phyloP scores from a whole-genome alignment of 2,329 filamentous ascomycete genomes.

The Ophiostoma sp. region DNA sequence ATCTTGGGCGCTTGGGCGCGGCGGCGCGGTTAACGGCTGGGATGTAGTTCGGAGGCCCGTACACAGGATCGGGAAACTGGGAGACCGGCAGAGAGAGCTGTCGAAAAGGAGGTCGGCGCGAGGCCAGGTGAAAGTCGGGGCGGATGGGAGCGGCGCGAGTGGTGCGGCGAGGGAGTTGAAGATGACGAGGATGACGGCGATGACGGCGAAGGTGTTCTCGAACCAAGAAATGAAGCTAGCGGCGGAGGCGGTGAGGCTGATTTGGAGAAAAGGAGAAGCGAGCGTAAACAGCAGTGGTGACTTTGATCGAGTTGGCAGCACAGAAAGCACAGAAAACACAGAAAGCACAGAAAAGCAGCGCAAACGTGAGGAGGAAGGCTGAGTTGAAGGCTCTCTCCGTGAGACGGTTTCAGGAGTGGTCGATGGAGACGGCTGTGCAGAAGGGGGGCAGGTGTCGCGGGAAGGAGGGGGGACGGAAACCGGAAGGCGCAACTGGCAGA shows the following conservation, averaged over 20 bases:
- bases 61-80: background rate
- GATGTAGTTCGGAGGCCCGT: background rate
- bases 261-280: background rate
- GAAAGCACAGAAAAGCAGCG: background rate
- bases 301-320: background rate
- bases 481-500: constrained; percentile 14
- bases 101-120: background rate
- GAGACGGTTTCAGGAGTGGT: constrained; percentile 25
- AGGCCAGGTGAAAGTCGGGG: background rate
- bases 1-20: constrained; percentile 49
- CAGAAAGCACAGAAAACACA: too few relatives aligned
- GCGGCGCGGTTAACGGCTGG: background rate
- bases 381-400: constrained; percentile 14
- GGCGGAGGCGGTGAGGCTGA: background rate
- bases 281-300: background rate
- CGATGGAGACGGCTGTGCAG: constrained; percentile 17
- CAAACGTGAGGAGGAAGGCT: background rate
- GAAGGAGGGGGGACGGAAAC: constrained; percentile 10
- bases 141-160: background rate
- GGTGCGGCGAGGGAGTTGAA: background rate
- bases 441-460: constrained; percentile 1
- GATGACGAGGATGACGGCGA: background rate
- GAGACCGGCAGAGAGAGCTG: background rate
- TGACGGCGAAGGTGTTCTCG: background rate
- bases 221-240: background rate